Evolutionary conservation across 129 eudicot species (phyloP).

Genomic region (Glebionis coronaria): DNA sequence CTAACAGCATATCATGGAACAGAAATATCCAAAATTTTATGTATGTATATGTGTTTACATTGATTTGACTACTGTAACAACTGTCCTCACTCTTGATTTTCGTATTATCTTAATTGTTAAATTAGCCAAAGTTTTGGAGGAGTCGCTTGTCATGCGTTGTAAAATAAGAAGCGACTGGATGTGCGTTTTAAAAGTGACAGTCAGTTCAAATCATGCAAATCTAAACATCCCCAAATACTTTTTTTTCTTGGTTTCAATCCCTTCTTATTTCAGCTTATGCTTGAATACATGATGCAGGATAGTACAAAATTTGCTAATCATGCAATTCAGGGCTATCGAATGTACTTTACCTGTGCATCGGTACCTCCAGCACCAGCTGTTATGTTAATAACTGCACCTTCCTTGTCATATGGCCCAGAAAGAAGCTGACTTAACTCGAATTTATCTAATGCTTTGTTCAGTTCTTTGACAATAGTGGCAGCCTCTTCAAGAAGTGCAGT

Average conservation of each 20-base stretch:
- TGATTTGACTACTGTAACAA: background rate
- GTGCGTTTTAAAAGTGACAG: background rate
- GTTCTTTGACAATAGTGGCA: conserved; percentile 64
- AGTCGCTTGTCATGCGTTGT: too few relatives aligned
- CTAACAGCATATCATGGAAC: background rate
- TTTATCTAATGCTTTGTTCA: conserved; percentile 74
- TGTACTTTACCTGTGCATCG: conserved; percentile 81
- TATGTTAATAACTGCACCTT: conserved; percentile 83
- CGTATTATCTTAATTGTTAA: too few relatives aligned
- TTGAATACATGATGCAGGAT: background rate
- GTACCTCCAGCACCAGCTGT: conserved; percentile 99
- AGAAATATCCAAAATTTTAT: background rate
- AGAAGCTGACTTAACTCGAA: conserved; percentile 89
- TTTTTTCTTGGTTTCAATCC: background rate
- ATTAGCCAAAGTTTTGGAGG: too few relatives aligned
- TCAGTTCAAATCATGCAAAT: background rate
- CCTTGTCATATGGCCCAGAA: conserved; percentile 94
- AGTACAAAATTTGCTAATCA: background rate
- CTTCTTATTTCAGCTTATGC: background rate
- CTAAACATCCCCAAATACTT: background rate
- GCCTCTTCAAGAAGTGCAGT: conserved; percentile 89
- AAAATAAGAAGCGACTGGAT: background rate
- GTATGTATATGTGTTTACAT: background rate
- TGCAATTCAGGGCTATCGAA: too few relatives aligned
- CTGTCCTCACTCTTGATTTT: too few relatives aligned